Evolutionary conservation across 225 moss, liverwort and hornwort species (phyloP).

Genomic region (Pleurozium schreberi): DNA sequence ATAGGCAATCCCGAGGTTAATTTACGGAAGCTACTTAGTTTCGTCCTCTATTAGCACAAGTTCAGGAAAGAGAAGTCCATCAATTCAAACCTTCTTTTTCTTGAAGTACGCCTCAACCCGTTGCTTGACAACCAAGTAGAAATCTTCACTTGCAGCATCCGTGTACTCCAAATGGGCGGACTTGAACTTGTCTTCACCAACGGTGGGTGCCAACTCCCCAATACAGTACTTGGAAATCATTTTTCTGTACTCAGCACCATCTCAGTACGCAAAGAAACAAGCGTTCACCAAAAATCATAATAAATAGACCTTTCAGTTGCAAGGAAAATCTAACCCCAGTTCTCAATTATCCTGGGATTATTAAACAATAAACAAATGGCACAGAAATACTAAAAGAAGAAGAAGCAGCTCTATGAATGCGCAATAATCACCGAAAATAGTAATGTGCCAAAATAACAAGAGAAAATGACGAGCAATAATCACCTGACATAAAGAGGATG

Average conservation of each 20-base stretch:
- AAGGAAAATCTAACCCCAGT: not conserved
- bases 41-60: not conserved
- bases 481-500: constrained; percentile 98
- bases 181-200: constrained; percentile 61
- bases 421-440: constrained; percentile 45
- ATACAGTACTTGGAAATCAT: constrained; percentile 64
- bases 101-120: constrained; percentile 94
- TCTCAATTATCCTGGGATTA: not conserved
- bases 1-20: not conserved
- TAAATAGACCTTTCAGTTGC: not conserved
- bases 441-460: not conserved
- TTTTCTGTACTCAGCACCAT: constrained; percentile 29
- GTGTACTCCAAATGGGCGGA: constrained; percentile 60
- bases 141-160: constrained; percentile 63
- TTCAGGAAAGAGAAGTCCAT: not conserved
- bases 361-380: not conserved
- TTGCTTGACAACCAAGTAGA: constrained; percentile 77
- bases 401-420: not conserved
- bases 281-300: not conserved
- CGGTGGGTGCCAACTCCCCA: constrained; percentile 52
- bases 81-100: constrained; percentile 53
- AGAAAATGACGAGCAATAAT: not conserved
- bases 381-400: not conserved
- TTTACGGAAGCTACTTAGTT: not conserved
- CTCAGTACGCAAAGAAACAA: not conserved